Base-by-base conservation (phyloP, 768 basidiomycete genomes). In the Panellus pusillus region DNA sequence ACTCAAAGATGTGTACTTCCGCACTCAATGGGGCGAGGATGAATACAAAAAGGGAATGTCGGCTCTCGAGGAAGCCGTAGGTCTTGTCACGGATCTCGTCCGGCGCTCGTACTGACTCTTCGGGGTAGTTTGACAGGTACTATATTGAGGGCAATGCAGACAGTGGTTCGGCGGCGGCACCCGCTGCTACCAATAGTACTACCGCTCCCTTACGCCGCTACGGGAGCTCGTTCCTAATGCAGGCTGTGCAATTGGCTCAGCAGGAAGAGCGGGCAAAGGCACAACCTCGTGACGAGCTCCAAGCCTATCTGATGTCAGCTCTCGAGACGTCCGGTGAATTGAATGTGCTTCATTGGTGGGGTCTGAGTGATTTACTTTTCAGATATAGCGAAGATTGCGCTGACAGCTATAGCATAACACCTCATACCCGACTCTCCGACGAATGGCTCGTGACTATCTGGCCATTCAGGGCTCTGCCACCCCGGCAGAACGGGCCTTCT, bases 381-480 rank as follows among this genome's bases (percentile, higher is more conserved):
- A 20, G 31, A 32, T 28, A 43, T 43, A 28, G 8, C 8, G 27
- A 39, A 19, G 24, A 17, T 20, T 40, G n/a, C 52, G 14, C 52
- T 17, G 35, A 43, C 29, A 50, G 35, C 7, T 40, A 6, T 40
- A 63, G 61, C 40, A 51, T 36, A 46, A 58, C 42, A 24, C 56
- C 4, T 1, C 31, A 18, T 52, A 52, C 28, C 57, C 61, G 9
- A 59, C 52, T 4, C 50, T 61, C 15, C 53, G 46, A 9, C 13
- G 38, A 17, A n/a, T 58, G 20, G 61, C 61, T 1, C 37, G 32
- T 20, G 52, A 63, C 19, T 43, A 42, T 47, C 54, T 69, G 2
- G 62, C 66, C 13, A 63, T 68, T 49, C 63, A 69, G 48, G 65
- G 66, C 6, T 69, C 65, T 14, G 62, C 67, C 38, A 53, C 62